A percentile compares a stretch with the other conserved stretches of the same genome.
Evolutionary conservation across 345 rosid species (phyloP).

Genomic region (Brassica carinata): DNA sequence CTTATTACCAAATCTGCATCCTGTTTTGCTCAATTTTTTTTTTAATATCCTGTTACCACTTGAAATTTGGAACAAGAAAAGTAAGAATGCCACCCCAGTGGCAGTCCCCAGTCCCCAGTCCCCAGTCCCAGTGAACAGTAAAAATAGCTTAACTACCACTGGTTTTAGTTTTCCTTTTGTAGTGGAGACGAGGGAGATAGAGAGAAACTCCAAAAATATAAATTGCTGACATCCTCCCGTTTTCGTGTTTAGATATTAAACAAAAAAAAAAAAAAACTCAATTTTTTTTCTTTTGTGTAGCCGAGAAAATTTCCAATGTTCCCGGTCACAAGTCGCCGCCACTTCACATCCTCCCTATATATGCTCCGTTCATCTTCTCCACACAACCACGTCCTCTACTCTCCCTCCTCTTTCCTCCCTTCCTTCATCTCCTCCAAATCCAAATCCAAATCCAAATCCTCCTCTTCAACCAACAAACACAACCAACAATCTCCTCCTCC

Average conservation of each 20-base stretch:
- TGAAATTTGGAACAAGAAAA: neutral
- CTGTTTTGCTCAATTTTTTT: neutral
- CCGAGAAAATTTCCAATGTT: slow-evolving; percentile 54
- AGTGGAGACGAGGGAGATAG: neutral
- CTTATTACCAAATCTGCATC: neutral
- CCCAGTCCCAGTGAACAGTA: neutral
- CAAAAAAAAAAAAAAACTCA: neutral
- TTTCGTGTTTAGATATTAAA: neutral
- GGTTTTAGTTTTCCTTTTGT: neutral
- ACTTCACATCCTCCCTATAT: slow-evolving; percentile 42
- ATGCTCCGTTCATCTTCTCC: slow-evolving; percentile 35
- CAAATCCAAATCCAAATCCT: neutral
- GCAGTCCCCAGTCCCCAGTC: neutral
- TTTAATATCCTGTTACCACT: neutral
- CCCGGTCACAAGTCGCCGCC: slow-evolving; percentile 45
- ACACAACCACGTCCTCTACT: slow-evolving; percentile 29
- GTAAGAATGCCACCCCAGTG: neutral
- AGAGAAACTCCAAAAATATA: slow-evolving; percentile 9
- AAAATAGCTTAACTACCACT: neutral
- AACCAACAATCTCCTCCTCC: slow-evolving; percentile 14
- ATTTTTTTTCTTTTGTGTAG: neutral
- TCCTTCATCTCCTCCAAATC: slow-evolving; percentile 2
- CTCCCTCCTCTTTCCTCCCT: slow-evolving; percentile 29
- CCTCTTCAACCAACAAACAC: slow-evolving; percentile 6
- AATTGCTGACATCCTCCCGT: slow-evolving; percentile 4